phyloP scores from a whole-genome alignment of 768 basidiomycete species.

The Lyophyllum atratum region DNA sequence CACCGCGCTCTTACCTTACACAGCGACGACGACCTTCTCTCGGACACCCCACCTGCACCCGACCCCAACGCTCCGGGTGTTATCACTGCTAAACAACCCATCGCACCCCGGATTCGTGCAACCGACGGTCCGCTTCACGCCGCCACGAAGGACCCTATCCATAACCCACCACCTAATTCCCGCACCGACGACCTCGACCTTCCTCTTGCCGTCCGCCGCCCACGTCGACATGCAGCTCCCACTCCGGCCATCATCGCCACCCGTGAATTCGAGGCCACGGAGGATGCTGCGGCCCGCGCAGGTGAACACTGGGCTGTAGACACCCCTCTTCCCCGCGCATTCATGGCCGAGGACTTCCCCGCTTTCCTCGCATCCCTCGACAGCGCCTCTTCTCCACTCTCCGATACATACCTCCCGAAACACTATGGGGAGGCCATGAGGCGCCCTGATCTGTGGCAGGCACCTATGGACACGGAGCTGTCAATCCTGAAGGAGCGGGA shows the following conservation, averaged over 20 bases:
- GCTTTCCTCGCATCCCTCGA: not conserved
- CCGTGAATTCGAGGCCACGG: not conserved
- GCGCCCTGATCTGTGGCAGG: constrained; percentile 11
- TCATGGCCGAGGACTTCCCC: not conserved
- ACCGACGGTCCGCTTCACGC: not conserved
- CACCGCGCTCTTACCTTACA: not conserved
- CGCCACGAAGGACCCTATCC: no score
- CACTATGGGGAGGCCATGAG: constrained; percentile 13
- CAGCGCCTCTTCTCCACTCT: no score
- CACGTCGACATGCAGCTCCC: no score
- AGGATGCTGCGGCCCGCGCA: not conserved
- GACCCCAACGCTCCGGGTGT: not conserved
- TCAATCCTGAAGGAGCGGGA: constrained; percentile 16
- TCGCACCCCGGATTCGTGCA: not conserved
- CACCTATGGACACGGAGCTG: constrained; percentile 19
- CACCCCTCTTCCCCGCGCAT: no score
- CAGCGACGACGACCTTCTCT: not conserved
- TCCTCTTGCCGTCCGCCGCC: not conserved
- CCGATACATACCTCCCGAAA: not conserved
- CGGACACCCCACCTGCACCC: not conserved
- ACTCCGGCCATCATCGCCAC: not conserved
- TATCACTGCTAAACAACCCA: not conserved
- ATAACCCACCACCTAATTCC: not conserved
- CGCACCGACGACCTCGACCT: not conserved
- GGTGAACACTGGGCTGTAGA: not conserved